Conservation (phyloP, 2,329 filamentous ascomycete species). For the Didymella lethalis region DNA sequence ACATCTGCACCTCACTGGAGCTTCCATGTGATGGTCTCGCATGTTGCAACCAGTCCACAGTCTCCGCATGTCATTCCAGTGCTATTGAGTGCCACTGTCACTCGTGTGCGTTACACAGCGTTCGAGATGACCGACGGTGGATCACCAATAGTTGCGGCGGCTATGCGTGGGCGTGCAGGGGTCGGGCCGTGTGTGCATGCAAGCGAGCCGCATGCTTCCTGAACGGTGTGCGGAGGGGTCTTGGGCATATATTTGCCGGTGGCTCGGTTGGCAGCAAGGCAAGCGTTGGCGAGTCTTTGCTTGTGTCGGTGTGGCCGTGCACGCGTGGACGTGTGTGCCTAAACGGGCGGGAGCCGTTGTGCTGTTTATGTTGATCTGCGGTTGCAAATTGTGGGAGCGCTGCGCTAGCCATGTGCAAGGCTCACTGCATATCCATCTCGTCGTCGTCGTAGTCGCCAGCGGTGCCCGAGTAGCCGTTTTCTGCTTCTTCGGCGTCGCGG, state of each 20-base stretch:
- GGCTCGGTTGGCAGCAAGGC: conserved; percentile 1
- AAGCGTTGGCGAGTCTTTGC: conserved; percentile 1
- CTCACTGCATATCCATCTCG: conserved; percentile 51
- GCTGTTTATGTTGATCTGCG: conserved; percentile 1
- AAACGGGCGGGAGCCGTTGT: conserved; percentile 1
- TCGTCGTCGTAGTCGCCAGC: conserved; percentile 69
- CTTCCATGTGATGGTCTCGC: neutral
- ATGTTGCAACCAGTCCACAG: neutral
- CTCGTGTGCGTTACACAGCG: conserved; percentile 12
- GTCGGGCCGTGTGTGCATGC: conserved; percentile 18
- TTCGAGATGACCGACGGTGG: conserved; percentile 11
- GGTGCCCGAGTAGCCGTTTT: conserved; percentile 61
- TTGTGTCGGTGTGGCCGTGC: neutral
- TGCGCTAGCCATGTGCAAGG: neutral
- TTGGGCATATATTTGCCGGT: conserved; percentile 15
- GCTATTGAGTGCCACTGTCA: neutral
- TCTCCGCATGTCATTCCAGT: neutral
- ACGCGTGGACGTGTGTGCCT: conserved; percentile 9
- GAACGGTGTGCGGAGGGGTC: conserved; percentile 7
- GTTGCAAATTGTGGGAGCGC: neutral
- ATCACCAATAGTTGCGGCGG: conserved; percentile 21
- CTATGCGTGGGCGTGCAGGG: conserved; percentile 21
- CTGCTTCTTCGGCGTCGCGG: conserved; percentile 73
- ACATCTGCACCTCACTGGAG: neutral
- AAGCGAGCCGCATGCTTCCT: conserved; percentile 17